phyloP scores from a whole-genome alignment of 257 asterid genomes.

The Knoxia roxburghii region DNA sequence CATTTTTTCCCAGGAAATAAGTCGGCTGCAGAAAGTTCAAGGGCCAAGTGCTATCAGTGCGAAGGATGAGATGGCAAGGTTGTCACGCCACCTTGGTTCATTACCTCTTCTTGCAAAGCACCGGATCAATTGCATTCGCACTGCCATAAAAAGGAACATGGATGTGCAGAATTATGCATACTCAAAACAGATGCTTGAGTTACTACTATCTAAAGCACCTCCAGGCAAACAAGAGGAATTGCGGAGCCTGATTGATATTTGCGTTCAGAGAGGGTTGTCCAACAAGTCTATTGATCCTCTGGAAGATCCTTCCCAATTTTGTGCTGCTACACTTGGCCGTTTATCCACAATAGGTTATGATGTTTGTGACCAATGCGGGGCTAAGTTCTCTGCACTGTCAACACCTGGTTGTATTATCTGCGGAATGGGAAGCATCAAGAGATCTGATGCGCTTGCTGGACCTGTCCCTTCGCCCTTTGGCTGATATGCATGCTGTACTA shows the following conservation, averaged over 20 bases:
- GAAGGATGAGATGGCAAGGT: constrained; percentile 95
- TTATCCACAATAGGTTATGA: constrained; percentile 93
- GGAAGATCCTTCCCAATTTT: constrained; percentile 97
- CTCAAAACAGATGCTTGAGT: constrained; percentile 93
- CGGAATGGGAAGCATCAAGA: constrained; percentile 99
- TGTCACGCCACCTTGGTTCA: constrained; percentile 93
- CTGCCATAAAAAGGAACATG: constrained; percentile 97
- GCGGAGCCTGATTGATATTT: constrained; percentile 89
- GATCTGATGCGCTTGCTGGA: constrained; percentile 88
- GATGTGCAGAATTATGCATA: constrained; percentile 95
- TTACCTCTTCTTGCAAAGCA: constrained; percentile 94
- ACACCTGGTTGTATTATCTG: constrained; percentile 95
- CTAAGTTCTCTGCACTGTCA: constrained; percentile 90
- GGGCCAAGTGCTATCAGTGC: constrained; percentile 98
- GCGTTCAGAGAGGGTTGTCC: constrained; percentile 79
- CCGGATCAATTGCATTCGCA: constrained; percentile 86
- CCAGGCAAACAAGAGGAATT: constrained; percentile 90
- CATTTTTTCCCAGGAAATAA: constrained; percentile 65
- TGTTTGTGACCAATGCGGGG: constrained; percentile 96
- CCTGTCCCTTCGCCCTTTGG: constrained; percentile 96
- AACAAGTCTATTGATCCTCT: constrained; percentile 92
- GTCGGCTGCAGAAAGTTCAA: constrained; percentile 84
- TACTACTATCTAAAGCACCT: constrained; percentile 89
- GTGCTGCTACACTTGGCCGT: constrained; percentile 95
- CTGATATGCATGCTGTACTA: constrained; percentile 20